Evolutionary conservation across 202 grass and related monocot species (phyloP), one percentile per base, ranked within the genome.

Genomic region (Zoysia matrella): DNA sequence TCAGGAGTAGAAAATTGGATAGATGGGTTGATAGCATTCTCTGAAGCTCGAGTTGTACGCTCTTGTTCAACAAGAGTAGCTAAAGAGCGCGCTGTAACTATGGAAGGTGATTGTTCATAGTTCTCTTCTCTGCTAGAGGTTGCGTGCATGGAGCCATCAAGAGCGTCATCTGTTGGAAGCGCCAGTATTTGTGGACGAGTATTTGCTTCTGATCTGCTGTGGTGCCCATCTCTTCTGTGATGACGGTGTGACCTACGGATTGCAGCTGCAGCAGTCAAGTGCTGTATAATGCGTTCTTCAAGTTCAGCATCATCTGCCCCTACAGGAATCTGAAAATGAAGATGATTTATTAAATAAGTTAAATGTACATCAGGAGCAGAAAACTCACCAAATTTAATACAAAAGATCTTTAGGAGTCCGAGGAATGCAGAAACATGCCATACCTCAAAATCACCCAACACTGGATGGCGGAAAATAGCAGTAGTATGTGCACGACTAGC

Each of bases 371-470:
- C 5, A 7, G 53, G 12, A 12, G 57, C 30, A 63, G 53, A 58
- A 69, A 60, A 67, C 4, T 10, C 22, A 10, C n/a, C 10, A 1
- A 8, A 7, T 3, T 8, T 45, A 51, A 46, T n/a, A 8, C 39
- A 64, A 54, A 83, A 65, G 15, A 71, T 47, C 36, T 40, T 36
- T 36, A 36, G 30, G 30, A 36, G 30, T 36, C 47, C 13, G 79
- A 71, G 50, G 22, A 30, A 80, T 49, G 48, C 67, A 60, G 75
- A 52, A 85, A 83, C 90, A 82, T 91, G 78, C 46, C 73, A 80
- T 82, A 97, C 80, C 72, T 97, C 86, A 79, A 97, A 97, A 97
- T 97, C 94, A 67, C 91, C 94, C 76, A 91, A 69, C 69, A 85
- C 78, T 51, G 88, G 91, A 86, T 93, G 94, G 16, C 43, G 94